Base-by-base conservation (phyloP, 1,139 yeast genomes). In the Scheffersomyces lignicola region DNA sequence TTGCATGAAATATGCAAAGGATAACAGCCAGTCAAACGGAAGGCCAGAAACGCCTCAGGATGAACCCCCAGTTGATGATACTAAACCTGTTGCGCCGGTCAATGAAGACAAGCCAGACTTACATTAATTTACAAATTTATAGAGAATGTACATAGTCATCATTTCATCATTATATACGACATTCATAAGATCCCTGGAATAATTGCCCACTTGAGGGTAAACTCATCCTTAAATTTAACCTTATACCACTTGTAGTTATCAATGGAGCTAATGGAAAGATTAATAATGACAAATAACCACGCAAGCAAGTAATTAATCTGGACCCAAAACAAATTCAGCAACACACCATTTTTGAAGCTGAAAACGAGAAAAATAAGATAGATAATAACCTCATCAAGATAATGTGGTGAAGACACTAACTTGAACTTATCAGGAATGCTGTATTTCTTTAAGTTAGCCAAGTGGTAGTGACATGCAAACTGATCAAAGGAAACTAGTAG, bases 381-480 rank as follows among this genome's bases (percentile, higher is more conserved):
- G 13, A 89, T 73, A 18, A 75, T 38, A 2, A 86, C 62, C 52
- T 90, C 97, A 47, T 84, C 85, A 12, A 83, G 64, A 49, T 89
- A 90, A 56, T 90, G 97, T 0, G 97, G 90, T 48, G 89, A 82
- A 9, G 83, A 71, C 2, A 77, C 69, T 10, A 51, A 49, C 26
- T 56, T 70, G 26, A 57, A 56, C 0, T 53, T 51, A 11, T 7
- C 8, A 0, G 97, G 97, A 22, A 76, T 52, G 0, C 80, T 65
- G 57, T 90, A 90, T 56, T 89, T 89, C 15, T 62, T 62, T 27
- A 88, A 63, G 3, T 58, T 46, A 0, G 94, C 72, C 38, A 90
- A 65, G 42, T 80, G 76, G 4, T 41, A 39, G 56, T 90, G 97
- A 48, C 77, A 76, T 15, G 45, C 45, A 43, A 51, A 67, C 56